Base-by-base conservation (phyloP, 2,329 filamentous ascomycete species). In the Ramularia collo-cygni region DNA sequence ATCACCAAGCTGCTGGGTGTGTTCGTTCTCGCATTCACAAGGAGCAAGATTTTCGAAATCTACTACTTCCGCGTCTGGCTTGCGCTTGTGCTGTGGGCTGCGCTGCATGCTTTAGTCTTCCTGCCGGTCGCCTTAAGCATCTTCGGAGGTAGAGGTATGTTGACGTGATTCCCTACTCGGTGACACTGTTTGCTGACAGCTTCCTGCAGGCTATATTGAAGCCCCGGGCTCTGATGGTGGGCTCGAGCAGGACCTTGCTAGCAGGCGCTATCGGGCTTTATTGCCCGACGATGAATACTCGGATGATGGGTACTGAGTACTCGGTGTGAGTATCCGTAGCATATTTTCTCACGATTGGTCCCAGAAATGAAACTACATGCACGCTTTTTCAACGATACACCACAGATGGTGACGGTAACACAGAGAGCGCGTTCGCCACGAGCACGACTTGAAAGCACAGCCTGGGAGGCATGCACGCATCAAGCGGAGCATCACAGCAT, bases 1-100 rank as follows among this genome's bases (percentile, higher is more conserved):
- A 73, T 98, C 37, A 98, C 92, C 2, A 98, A 98, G 65, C 74
- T 98, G 1, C 70, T 98, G 2, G 92, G 92, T 3, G 90, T 98
- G 1, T 82, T 76, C 32, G 92, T 98, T 26, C 71, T 98, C 14
- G 92, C 92, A 0, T 98, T 95, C 58, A 98, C 92, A 6, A 73
- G 85, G 37, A 94, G 86, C 63, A 98, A 96, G 76, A 98, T 98
- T 58, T 98, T 98, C 56, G 93, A 98, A 69, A 87, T 98, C 42
- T 98, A 98, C 67, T 98, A 98, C 66, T 98, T 98, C 74, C 77
- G 92, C 30, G 85, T 98, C 30, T 98, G 92, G 92, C 70, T 95
- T 13, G 83, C 89, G 5, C 75, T 98, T 39, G 89, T 98, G 8
- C 62, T 93, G 8, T 90, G 95, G 62, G 93, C 89, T 2, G 86